Base-by-base conservation (phyloP, 2,329 filamentous ascomycete genomes). In the Ophiosphaerella herpotricha region DNA sequence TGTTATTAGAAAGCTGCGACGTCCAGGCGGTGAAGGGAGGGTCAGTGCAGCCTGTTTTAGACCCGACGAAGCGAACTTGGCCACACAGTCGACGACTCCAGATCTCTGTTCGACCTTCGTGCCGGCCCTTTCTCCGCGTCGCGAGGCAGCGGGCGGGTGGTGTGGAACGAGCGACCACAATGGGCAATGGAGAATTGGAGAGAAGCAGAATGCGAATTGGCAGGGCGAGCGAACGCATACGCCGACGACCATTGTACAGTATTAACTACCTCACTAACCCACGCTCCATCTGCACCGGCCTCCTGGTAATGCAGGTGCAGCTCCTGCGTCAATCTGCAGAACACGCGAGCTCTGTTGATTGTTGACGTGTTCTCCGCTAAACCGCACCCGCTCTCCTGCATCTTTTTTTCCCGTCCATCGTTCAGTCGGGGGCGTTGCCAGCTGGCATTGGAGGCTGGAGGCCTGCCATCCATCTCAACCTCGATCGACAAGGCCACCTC, bases 251-350 rank as follows among this genome's bases (percentile, higher is more conserved):
- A 52, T 66, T 29, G 26, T 29, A 29, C 26, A 67, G 66, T 68
- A 66, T 67, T 67, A 71, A 64, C 26, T 29, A 29, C 26, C 26
- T 29, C 7, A 29, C 26, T 29, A 40, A 38, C 61, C 63, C 64
- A 37, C 23, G 58, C 54, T 52, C 51, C 59, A 58, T 62, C 57
- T 64, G 60, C 63, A 57, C 70, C 67, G 59, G 58, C 53, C 48
- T 54, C 55, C 61, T 68, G 68, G 67, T 60, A 61, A 64, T 65
- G 66, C 59, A 63, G 63, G 54, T 69, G 69, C 69, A 73, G 67
- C 63, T 68, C 64, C 68, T 72, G 70, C 69, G 66, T 72, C 69
- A 72, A 71, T 71, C 48, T 72, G 68, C 70, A 72, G 66, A 29
- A 55, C 55, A 63, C 56, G 63, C 66, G 67, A 70, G 66, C 63